Evolutionary conservation across 1,139 yeast genomes (phyloP), one percentile per base, ranked within the genome.

Genomic region (Scheffersomyces segobiensis): DNA sequence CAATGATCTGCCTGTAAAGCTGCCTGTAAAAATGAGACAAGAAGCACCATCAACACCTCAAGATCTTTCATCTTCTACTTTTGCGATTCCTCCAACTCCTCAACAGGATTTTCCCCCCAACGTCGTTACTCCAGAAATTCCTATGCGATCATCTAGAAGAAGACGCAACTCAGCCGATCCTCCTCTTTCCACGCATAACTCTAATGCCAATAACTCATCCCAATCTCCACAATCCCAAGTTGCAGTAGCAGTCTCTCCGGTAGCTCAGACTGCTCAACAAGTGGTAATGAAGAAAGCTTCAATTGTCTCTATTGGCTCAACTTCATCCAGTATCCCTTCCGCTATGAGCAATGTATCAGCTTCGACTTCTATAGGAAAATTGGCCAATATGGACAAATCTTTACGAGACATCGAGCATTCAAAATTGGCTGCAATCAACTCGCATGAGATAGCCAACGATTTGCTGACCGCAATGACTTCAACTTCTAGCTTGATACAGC

Each of bases 61-160:
- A 22, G n/a, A 12, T 32, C 51, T 17, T 22, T 20, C 50, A 46
- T 32, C 42, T 7, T 12, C 42, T 32, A 32, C 14, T 10, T 32
- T 32, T 32, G 42, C 14, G 12, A 32, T 32, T 12, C 42, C 42
- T 14, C 42, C 42, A 2, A 32, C 42, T 32, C 42, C 42, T 32
- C 42, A 32, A 12, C 42, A 32, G 42, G 42, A 32, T 32, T 32
- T 32, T 10, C 42, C 42, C 4, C 42, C 42, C 17, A 32, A 32
- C 17, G 12, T 32, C 17, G 12, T 32, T 49, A 53, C 56, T 18
- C 53, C 50, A 24, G 70, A 64, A 19, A 63, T 68, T 6, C 71
- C 72, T 3, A 62, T 64, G 46, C 59, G 72, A 22, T 69, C 72
- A 3, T 64, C 71, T 8, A 56, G 70, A 50, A 60, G 71, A 55